phyloP scores from a whole-genome alignment of 495 filamentous ascomycete species.

The Aspergillus indologenus region DNA sequence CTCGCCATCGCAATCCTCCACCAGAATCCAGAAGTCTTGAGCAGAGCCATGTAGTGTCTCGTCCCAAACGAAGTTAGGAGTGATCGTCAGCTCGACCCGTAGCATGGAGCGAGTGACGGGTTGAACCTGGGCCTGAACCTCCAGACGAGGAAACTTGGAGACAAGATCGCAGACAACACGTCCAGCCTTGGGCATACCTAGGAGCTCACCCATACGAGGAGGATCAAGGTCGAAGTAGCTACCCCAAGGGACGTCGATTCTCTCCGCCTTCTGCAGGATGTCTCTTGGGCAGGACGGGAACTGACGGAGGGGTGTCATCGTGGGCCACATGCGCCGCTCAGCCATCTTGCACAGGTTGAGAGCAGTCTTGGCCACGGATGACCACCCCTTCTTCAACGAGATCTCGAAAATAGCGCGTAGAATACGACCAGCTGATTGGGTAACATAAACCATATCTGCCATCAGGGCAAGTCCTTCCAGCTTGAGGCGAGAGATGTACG shows the following conservation, averaged over 20 bases:
- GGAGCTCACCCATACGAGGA: slow-evolving; percentile 92
- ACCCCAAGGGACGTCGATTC: slow-evolving; percentile 89
- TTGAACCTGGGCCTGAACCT: slow-evolving; percentile 88
- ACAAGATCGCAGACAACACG: slow-evolving; percentile 81
- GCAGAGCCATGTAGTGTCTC: slow-evolving; percentile 80
- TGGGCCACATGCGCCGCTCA: slow-evolving; percentile 99
- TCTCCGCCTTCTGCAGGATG: slow-evolving; percentile 85
- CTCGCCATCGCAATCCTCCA: slow-evolving; percentile 96
- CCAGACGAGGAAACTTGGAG: slow-evolving; percentile 87
- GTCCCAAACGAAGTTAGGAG: slow-evolving; percentile 96
- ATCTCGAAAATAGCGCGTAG: slow-evolving; percentile 96
- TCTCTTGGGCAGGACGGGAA: slow-evolving; percentile 80
- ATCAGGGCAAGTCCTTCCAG: slow-evolving; percentile 93
- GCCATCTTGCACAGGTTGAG: slow-evolving; percentile 98
- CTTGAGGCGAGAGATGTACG: slow-evolving; percentile 92
- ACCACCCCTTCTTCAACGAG: slow-evolving; percentile 91
- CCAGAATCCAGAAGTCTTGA: slow-evolving; percentile 94
- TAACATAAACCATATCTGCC: slow-evolving; percentile 98
- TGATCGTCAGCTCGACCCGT: slow-evolving; percentile 88
- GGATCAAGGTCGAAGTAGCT: slow-evolving; percentile 96
- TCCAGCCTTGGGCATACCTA: slow-evolving; percentile 88
- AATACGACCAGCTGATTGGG: slow-evolving; percentile 95
- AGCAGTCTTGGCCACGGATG: slow-evolving; percentile 86
- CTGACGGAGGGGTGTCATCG: slow-evolving; percentile 92
- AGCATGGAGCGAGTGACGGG: slow-evolving; percentile 95